Conservation (phyloP, 208 protist species). For the Leishmania braziliensis region DNA sequence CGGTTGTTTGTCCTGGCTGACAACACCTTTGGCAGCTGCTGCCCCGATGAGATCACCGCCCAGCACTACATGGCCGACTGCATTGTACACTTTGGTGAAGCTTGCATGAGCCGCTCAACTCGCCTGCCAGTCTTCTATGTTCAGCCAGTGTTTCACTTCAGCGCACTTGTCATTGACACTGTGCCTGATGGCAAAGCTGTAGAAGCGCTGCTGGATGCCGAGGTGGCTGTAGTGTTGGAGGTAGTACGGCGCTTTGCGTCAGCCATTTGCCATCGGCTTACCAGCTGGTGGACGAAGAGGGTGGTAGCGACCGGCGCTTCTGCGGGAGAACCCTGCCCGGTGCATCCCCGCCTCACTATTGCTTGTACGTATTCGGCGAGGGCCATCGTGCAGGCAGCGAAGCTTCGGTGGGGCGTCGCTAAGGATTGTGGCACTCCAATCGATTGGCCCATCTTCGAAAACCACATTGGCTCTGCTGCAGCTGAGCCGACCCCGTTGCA, state of each 20-base stretch:
- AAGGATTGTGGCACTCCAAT: slow-evolving; percentile 4
- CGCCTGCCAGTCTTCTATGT: slow-evolving; percentile 85
- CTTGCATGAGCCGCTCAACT: slow-evolving; percentile 86
- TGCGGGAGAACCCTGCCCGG: not conserved
- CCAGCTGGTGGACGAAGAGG: slow-evolving; percentile 8
- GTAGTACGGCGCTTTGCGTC: slow-evolving; percentile 32
- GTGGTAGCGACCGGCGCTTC: not conserved
- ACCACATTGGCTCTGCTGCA: not conserved
- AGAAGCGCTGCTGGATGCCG: slow-evolving; percentile 1
- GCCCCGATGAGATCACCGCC: slow-evolving; percentile 91
- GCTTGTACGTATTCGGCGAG: slow-evolving; percentile 29
- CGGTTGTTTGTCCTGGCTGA: slow-evolving; percentile 88
- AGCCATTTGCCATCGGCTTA: slow-evolving; percentile 7
- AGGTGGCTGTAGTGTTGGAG: slow-evolving; percentile 22
- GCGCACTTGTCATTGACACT: not conserved
- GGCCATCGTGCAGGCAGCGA: slow-evolving; percentile 19
- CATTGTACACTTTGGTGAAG: slow-evolving; percentile 92
- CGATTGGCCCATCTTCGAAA: slow-evolving; percentile 32
- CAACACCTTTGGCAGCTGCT: slow-evolving; percentile 93
- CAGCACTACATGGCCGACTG: slow-evolving; percentile 84
- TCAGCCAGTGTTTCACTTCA: slow-evolving; percentile 53
- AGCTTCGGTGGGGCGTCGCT: slow-evolving; percentile 5
- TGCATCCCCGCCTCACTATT: slow-evolving; percentile 19
- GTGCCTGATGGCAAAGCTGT: not conserved
- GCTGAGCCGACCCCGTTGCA: not conserved